These are phyloP conservation scores for Phytophthora chlamydospora DNA, from an alignment of 352 stramenopile genomes.

Conservation along the genomic window DNA sequence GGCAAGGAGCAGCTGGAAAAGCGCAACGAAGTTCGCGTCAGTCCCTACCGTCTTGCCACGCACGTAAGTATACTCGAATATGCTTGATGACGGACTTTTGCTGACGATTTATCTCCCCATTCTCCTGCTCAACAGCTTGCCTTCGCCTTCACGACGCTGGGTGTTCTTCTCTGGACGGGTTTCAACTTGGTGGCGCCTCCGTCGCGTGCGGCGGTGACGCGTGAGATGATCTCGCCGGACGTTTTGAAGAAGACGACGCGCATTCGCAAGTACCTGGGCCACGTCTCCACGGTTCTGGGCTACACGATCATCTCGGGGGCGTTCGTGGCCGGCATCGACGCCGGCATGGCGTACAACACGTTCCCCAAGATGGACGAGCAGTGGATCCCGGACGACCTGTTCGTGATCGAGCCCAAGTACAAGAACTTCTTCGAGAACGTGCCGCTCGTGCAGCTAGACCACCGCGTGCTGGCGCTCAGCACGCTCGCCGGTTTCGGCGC, in stretches of 20 bases:
- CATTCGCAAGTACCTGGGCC: constrained; percentile 73
- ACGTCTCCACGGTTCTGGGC: constrained; percentile 67
- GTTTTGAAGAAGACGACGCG: constrained; percentile 66
- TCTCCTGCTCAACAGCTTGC: constrained; percentile 65
- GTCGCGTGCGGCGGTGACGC: constrained; percentile 60
- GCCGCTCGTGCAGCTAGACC: constrained; percentile 98
- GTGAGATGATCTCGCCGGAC: constrained; percentile 84
- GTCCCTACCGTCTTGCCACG: constrained; percentile 95
- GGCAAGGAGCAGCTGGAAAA: constrained; percentile 76
- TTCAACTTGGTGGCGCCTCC: constrained; percentile 89
- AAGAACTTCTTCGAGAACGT: constrained; percentile 99
- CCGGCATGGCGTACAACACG: constrained; percentile 98
- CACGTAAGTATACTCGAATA: constrained; percentile 68
- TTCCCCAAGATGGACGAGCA: constrained; percentile 96
- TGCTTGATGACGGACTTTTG: neutral
- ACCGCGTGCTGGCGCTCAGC: constrained; percentile 94
- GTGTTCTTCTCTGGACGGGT: constrained; percentile 94
- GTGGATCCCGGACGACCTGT: constrained; percentile 95
- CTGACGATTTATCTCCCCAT: constrained; percentile 8
- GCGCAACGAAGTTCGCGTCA: constrained; percentile 96
- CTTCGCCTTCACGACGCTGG: constrained; percentile 97
- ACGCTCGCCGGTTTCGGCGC: constrained; percentile 81
- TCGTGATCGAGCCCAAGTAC: constrained; percentile 90
- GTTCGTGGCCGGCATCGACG: constrained; percentile 99
- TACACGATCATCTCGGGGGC: constrained; percentile 90